Conservation (phyloP, 2,329 filamentous ascomycete genomes). For the Xylariales sp. region DNA sequence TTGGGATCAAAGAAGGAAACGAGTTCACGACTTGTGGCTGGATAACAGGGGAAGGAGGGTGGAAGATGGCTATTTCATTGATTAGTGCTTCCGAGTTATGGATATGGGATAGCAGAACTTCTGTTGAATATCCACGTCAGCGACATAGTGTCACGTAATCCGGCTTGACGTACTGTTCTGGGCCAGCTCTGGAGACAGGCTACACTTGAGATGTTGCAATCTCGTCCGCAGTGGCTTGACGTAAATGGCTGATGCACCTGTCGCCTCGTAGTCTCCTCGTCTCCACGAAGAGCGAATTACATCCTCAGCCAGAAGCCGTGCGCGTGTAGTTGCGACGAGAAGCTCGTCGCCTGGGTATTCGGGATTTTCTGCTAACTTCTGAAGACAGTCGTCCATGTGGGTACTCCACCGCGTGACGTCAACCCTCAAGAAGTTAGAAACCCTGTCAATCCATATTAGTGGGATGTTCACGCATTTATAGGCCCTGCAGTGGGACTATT, state of each 20-base stretch:
- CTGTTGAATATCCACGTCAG: constrained; percentile 17
- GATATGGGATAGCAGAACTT: constrained; percentile 30
- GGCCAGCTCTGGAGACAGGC: constrained; percentile 17
- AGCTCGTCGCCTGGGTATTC: constrained; percentile 46
- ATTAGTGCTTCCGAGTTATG: constrained; percentile 32
- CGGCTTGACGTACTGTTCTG: constrained; percentile 25
- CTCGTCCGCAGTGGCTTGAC: constrained; percentile 24
- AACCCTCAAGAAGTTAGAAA: constrained; percentile 19
- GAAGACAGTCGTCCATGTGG: constrained; percentile 54
- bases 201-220: constrained; percentile 19
- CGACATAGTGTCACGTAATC: neutral
- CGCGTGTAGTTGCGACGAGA: constrained; percentile 31
- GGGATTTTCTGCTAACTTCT: constrained; percentile 37
- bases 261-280: constrained; percentile 14
- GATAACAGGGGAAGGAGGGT: constrained; percentile 12
- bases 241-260: constrained; percentile 19
- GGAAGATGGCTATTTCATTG: constrained; percentile 27
- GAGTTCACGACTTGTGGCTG: too few species aligned
- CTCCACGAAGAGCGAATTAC: constrained; percentile 18
- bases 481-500: neutral
- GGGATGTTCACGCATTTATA: neutral
- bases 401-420: constrained; percentile 47
- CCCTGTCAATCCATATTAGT: constrained; percentile 10
- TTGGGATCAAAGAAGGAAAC: neutral
- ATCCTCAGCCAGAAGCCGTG: constrained; percentile 19